Percentiles rank a stretch among this genome's conserved stretches.
phyloP scores from a whole-genome alignment of 306 rosid genomes.

The Nissolia schottii region DNA sequence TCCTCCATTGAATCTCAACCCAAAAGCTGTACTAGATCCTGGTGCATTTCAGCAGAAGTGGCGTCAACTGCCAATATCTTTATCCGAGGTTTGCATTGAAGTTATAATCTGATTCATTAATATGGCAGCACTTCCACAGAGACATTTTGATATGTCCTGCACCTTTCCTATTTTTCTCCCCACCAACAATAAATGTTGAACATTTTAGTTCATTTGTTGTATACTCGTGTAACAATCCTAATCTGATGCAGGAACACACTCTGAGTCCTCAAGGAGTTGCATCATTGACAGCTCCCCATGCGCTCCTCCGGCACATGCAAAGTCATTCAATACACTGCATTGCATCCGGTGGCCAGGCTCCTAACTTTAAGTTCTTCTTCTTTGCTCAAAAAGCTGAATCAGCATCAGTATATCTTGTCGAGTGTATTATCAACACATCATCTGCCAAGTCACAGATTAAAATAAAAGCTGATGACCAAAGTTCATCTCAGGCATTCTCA shows the following conservation, averaged over 20 bases:
- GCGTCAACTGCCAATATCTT: constrained; percentile 89
- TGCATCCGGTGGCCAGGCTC: constrained; percentile 93
- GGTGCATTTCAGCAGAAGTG: constrained; percentile 94
- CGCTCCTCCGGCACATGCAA: constrained; percentile 86
- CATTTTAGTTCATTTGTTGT: constrained; percentile 8
- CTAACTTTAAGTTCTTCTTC: constrained; percentile 93
- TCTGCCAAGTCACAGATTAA: constrained; percentile 80
- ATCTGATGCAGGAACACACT: constrained; percentile 63
- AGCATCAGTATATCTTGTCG: constrained; percentile 76
- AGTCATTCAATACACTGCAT: constrained; percentile 81
- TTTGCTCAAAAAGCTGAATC: constrained; percentile 87
- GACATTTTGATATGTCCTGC: not conserved
- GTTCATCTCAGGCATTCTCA: constrained; percentile 62
- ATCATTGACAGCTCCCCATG: constrained; percentile 55
- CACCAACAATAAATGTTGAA: not conserved
- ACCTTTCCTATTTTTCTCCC: not conserved
- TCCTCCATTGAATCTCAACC: constrained; percentile 72
- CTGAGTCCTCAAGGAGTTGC: constrained; percentile 66
- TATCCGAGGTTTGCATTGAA: constrained; percentile 64
- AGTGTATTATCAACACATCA: constrained; percentile 85
- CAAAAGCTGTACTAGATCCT: constrained; percentile 85
- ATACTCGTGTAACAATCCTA: not conserved
- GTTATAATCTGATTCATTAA: constrained; percentile 15
- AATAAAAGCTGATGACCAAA: constrained; percentile 88
- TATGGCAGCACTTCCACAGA: constrained; percentile 4